phyloP scores from a whole-genome alignment of 208 protist species.

The Vickermania ingenoplastis region DNA sequence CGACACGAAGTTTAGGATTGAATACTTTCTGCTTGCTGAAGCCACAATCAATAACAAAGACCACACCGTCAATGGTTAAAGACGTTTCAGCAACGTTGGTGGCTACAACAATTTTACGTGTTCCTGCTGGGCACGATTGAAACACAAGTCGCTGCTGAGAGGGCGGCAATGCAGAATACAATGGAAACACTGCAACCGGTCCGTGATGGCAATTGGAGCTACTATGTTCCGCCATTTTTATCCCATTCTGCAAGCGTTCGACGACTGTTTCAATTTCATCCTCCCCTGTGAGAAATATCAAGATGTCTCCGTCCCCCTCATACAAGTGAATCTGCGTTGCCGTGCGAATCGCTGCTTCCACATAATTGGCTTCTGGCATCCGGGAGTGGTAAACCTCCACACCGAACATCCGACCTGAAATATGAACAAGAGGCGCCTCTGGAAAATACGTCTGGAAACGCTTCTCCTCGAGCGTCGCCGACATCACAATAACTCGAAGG shows the following conservation, averaged over 20 bases:
- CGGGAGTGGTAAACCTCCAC: slow-evolving; percentile 85
- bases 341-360: slow-evolving; percentile 95
- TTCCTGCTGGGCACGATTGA: slow-evolving; percentile 80
- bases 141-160: slow-evolving; percentile 98
- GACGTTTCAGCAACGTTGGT: slow-evolving; percentile 99
- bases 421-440: slow-evolving; percentile 94
- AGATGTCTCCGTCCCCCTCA: slow-evolving; percentile 97
- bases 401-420: slow-evolving; percentile 95
- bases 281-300: slow-evolving; percentile 99
- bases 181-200: slow-evolving; percentile 88
- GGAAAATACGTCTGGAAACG: slow-evolving; percentile 98
- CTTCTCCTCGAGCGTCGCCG: slow-evolving; percentile 96
- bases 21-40: slow-evolving; percentile 97
- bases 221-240: slow-evolving; percentile 68
- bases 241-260: slow-evolving; percentile 90
- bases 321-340: slow-evolving; percentile 97
- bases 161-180: slow-evolving; percentile 97
- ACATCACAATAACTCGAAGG: slow-evolving; percentile 95
- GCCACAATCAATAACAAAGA: slow-evolving; percentile 97
- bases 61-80: slow-evolving; percentile 99
- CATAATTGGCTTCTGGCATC: slow-evolving; percentile 92
- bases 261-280: slow-evolving; percentile 98
- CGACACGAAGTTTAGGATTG: slow-evolving; percentile 96
- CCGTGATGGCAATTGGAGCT: slow-evolving; percentile 65
- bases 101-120: slow-evolving; percentile 95